phyloP scores from a whole-genome alignment of 306 rosid species.

The Leucaena leucocephala region DNA sequence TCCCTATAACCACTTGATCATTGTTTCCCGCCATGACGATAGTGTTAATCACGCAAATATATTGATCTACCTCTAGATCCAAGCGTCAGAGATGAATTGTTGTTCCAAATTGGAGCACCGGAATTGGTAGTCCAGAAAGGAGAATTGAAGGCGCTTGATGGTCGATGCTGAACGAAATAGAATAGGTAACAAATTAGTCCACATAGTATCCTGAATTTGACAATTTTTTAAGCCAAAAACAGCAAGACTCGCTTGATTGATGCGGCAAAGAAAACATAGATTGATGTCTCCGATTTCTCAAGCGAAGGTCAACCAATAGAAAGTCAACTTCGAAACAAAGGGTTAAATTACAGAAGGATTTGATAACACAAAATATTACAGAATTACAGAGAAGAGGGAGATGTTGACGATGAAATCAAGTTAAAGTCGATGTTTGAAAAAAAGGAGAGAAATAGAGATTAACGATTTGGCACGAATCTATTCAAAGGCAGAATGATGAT shows the following conservation, averaged over 20 bases:
- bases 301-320: not conserved
- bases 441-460: not conserved
- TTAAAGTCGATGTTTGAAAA: not conserved
- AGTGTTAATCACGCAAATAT: not conserved
- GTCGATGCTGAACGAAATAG: slow-evolving; percentile 63
- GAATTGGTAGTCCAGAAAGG: slow-evolving; percentile 87
- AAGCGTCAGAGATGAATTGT: slow-evolving; percentile 67
- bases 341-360: not conserved
- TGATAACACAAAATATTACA: not conserved
- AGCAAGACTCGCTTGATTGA: not conserved
- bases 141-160: slow-evolving; percentile 79
- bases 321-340: not conserved
- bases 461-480: not conserved
- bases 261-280: not conserved
- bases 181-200: not conserved
- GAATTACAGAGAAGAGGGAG: not conserved
- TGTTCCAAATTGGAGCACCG: slow-evolving; percentile 92
- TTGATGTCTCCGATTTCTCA: not conserved
- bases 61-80: slow-evolving; percentile 64
- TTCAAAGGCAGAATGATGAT: not conserved
- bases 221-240: not conserved
- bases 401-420: not conserved
- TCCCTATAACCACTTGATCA: not conserved
- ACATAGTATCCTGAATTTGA: not conserved
- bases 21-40: not conserved